A percentile compares a stretch with the other conserved stretches of the same genome.
Evolutionary conservation across 352 stramenopile species (phyloP).

Genomic region (Phytophthora pini): DNA sequence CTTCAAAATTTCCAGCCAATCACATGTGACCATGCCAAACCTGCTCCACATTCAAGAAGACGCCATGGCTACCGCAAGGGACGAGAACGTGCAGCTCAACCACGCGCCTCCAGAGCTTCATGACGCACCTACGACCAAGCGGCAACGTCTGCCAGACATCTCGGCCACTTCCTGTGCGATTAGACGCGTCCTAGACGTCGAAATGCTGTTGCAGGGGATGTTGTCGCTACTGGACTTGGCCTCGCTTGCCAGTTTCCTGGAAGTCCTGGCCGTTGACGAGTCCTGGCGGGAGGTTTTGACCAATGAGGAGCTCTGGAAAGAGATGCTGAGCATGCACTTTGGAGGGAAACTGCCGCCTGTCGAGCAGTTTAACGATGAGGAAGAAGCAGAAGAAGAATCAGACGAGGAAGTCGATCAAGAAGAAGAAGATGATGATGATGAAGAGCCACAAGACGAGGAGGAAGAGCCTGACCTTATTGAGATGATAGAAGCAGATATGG

Average conservation of each 20-base stretch:
- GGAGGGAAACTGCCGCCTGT: slow-evolving; percentile 20
- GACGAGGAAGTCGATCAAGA: slow-evolving; percentile 24
- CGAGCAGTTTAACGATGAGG: slow-evolving; percentile 36
- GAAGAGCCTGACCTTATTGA: slow-evolving; percentile 23
- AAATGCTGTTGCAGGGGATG: slow-evolving; percentile 39
- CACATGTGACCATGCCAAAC: slow-evolving; percentile 8
- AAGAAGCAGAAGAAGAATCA: slow-evolving; percentile 17
- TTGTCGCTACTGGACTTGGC: slow-evolving; percentile 36
- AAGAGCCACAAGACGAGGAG: slow-evolving; percentile 18
- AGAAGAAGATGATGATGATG: slow-evolving; percentile 24
- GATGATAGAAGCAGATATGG: slow-evolving; percentile 30
- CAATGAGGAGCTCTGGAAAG: slow-evolving; percentile 32
- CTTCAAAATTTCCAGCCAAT: slow-evolving; percentile 25
- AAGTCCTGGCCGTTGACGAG: slow-evolving; percentile 35
- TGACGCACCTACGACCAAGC: slow-evolving; percentile 20
- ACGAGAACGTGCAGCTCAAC: slow-evolving; percentile 25
- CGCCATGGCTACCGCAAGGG: slow-evolving; percentile 18
- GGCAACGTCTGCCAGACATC: slow-evolving; percentile 11
- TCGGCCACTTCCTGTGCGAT: neutral
- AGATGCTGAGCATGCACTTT: slow-evolving; percentile 33
- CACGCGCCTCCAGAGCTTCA: neutral
- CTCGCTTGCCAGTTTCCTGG: slow-evolving; percentile 35
- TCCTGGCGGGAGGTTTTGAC: slow-evolving; percentile 31
- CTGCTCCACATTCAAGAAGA: slow-evolving; percentile 22
- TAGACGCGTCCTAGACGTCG: slow-evolving; percentile 38